Conservation (phyloP, 2,329 filamentous ascomycete genomes). For the Diplodia intermedia region DNA sequence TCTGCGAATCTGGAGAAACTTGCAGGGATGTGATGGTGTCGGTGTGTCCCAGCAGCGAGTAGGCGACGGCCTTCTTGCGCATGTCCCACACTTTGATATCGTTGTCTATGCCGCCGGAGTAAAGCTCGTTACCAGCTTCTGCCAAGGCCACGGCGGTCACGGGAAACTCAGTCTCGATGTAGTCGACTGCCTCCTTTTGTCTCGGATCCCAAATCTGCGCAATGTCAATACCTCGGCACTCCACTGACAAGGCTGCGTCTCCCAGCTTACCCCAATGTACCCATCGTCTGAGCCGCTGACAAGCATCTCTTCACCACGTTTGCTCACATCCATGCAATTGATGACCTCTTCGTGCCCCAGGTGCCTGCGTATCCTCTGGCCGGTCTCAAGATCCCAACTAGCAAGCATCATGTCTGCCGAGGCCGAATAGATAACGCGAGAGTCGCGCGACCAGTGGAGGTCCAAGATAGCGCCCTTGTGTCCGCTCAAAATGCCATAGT, state of each 20-base stretch:
- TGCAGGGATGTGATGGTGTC: conserved; percentile 91
- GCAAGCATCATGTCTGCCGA: conserved; percentile 93
- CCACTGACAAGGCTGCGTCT: background rate
- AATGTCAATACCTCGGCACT: conserved; percentile 36
- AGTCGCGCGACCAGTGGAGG: conserved; percentile 96
- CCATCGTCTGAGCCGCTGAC: conserved; percentile 94
- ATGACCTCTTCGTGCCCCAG: conserved; percentile 95
- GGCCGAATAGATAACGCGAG: conserved; percentile 85
- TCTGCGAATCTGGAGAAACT: conserved; percentile 92
- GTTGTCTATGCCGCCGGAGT: conserved; percentile 93
- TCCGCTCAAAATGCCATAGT: conserved; percentile 86
- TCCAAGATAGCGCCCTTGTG: conserved; percentile 92
- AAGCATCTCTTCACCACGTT: conserved; percentile 86
- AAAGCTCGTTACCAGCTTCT: conserved; percentile 94
- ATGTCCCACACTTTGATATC: conserved; percentile 98
- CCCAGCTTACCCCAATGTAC: conserved; percentile 69
- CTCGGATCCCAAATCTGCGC: conserved; percentile 87
- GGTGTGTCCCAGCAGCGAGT: conserved; percentile 85
- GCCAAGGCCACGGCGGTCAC: conserved; percentile 91
- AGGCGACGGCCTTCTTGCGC: conserved; percentile 86
- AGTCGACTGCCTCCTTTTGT: conserved; percentile 85
- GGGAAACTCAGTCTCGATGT: conserved; percentile 89
- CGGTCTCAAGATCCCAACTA: conserved; percentile 93
- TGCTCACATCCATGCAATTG: conserved; percentile 87
- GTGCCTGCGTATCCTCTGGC: conserved; percentile 89